phyloP scores from a whole-genome alignment of 768 basidiomycete genomes.

The Cystofilobasidium ferigula region DNA sequence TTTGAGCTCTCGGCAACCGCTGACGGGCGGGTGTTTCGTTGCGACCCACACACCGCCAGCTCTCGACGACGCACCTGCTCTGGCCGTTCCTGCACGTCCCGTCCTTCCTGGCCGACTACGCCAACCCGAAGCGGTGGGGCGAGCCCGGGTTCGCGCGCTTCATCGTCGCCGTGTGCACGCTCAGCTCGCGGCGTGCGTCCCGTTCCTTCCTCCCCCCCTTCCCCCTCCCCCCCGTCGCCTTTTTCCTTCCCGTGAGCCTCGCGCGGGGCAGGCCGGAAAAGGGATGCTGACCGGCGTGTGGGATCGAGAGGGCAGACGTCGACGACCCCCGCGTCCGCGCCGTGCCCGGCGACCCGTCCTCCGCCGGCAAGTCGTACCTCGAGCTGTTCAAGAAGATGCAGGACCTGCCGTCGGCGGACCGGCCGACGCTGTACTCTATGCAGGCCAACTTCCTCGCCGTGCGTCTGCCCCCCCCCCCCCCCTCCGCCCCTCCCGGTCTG shows the following conservation, averaged over 20 bases:
- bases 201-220: not conserved
- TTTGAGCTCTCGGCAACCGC: not conserved
- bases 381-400: conserved; percentile 75
- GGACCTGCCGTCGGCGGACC: conserved; percentile 77
- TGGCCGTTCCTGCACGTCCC: conserved; percentile 88
- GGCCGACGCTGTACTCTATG: conserved; percentile 81
- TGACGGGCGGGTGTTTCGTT: conserved; percentile 47
- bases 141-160: conserved; percentile 91
- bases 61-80: conserved; percentile 87
- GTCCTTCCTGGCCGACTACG: conserved; percentile 78
- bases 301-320: conserved; percentile 44
- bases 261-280: not conserved
- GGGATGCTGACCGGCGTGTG: not conserved
- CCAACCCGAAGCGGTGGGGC: conserved; percentile 86
- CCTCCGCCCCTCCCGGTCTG: not conserved
- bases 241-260: not conserved
- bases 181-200: conserved; percentile 57
- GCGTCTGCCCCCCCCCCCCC: not conserved
- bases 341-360: conserved; percentile 68
- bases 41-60: conserved; percentile 51
- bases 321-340: conserved; percentile 82
- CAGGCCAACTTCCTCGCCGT: conserved; percentile 81
- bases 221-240: not conserved
- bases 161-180: conserved; percentile 82
- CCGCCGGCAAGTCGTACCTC: conserved; percentile 83